Evolutionary conservation across 2,329 filamentous ascomycete species (phyloP), one percentile per base, ranked within the genome.

Genomic region (Onygena corvina): DNA sequence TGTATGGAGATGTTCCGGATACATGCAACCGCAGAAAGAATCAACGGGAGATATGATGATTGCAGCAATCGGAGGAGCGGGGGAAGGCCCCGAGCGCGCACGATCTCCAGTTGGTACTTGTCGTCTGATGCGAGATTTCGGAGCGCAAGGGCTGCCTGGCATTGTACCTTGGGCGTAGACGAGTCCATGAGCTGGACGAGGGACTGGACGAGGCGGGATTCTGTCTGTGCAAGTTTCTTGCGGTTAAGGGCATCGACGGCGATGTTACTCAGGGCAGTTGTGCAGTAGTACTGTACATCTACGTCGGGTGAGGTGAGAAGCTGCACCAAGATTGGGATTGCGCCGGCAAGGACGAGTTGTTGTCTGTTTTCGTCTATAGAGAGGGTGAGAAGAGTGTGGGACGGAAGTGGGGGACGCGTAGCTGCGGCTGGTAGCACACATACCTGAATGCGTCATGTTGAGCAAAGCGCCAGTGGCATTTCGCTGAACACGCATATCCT

Each of bases 1-100:
- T 98, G 92, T 57, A 98, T 98, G 50, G 90, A 96, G 57, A 98
- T 98, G 66, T 98, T 98, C 59, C 92, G 84, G 64, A 98, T 98
- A 64, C 92, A 98, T 46, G 92, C 92, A 55, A 98, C 92, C 40
- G 92, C 92, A 16, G 90, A 96, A 33, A 96, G 80, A 52, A 96
- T 96, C 49, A 98, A 79, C 9, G 92, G 92, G 7, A 96, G 80
- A 60, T 96, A 96, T 9, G 89, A 93, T 1, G 90, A 95, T 67
- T 95, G 89, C 16, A 98, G 76, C 14, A 98, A 81, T 56, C 86
- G 84, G 48, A 96, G 77, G 40, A 98, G 77, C 27, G 90, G 87
- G 42, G 80, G 79, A 14, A 98, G 77, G 20, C 92, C 92, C 56
- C 85, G 81, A 35, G 88, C 84, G 54, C 88, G 81, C 33, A 98